These are phyloP conservation scores for Colletotrichum siamense DNA, from an alignment of 2,329 filamentous ascomycete genomes.

Conservation along the genomic window DNA sequence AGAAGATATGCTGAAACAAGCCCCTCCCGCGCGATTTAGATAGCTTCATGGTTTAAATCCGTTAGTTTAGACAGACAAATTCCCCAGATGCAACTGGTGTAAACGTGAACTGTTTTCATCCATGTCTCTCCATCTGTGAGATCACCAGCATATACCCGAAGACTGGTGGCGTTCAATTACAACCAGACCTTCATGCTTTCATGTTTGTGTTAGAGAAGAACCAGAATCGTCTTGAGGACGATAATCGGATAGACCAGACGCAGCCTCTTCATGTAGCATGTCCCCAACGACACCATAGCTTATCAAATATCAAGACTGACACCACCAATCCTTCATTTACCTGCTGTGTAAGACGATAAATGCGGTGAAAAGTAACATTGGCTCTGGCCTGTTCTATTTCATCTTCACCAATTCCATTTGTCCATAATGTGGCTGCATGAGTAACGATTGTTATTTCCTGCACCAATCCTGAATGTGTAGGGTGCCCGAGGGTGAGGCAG, in stretches of 20 bases:
- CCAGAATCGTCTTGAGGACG: fast-evolving
- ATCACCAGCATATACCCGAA: neutral
- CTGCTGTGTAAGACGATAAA: no score
- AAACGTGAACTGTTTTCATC: fast-evolving
- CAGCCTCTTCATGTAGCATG: no score
- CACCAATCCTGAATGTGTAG: no score
- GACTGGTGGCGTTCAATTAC: fast-evolving
- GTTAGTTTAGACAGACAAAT: fast-evolving
- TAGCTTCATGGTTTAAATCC: fast-evolving
- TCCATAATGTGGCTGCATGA: no score
- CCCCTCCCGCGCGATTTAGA: fast-evolving
- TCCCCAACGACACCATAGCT: no score
- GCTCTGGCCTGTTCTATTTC: no score
- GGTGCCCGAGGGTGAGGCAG: no score
- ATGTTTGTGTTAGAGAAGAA: neutral
- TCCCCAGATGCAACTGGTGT: neutral
- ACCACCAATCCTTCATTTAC: no score
- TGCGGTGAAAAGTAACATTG: no score
- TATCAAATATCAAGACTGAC: no score
- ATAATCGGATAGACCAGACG: no score
- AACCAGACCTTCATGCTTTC: neutral
- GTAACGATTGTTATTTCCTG: fast-evolving
- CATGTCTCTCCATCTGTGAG: fast-evolving
- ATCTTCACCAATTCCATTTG: no score
- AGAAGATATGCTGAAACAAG: neutral